These are phyloP conservation scores for Auricularia auricula-judae DNA, from an alignment of 768 basidiomycete genomes.

Conservation along the genomic window DNA sequence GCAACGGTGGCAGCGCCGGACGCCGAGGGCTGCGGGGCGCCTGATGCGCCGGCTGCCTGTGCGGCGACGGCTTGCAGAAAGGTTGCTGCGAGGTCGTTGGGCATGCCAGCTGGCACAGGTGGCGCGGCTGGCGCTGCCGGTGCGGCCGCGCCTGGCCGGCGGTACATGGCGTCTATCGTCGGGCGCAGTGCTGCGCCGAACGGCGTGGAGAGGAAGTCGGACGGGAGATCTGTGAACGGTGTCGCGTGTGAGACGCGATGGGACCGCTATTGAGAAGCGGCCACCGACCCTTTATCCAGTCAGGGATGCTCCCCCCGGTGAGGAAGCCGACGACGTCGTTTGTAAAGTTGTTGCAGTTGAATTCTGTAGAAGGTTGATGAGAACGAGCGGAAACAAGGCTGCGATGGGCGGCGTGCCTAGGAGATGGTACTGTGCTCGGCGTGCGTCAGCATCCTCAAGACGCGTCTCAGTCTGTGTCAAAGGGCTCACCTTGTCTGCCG, in stretches of 20 bases:
- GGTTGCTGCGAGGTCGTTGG: constrained; percentile 42
- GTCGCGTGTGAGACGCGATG: neutral
- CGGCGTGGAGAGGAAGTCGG: constrained; percentile 80
- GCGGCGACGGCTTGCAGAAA: constrained; percentile 17
- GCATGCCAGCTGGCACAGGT: constrained; percentile 21
- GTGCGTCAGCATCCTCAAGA: neutral
- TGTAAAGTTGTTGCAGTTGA: constrained; percentile 94
- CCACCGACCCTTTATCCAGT: constrained; percentile 63
- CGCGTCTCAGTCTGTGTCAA: neutral
- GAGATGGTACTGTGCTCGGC: constrained; percentile 58
- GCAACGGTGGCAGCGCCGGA: constrained; percentile 40
- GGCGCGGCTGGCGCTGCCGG: constrained; percentile 28
- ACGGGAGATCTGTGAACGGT: constrained; percentile 46
- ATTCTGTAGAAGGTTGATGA: constrained; percentile 38
- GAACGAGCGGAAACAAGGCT: neutral
- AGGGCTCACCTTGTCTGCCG: constrained; percentile 68
- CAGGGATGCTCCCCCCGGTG: constrained; percentile 71
- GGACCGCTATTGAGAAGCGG: neutral
- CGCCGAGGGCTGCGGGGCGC: constrained; percentile 13
- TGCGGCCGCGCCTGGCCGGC: constrained; percentile 29
- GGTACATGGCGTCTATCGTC: constrained; percentile 85
- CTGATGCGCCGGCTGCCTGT: constrained; percentile 30
- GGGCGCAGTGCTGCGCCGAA: constrained; percentile 80
- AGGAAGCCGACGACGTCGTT: constrained; percentile 81
- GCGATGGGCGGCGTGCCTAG: constrained; percentile 38